These are phyloP conservation scores for Pichia sp. DNA, from an alignment of 1,139 yeast genomes.

Conservation along the genomic window DNA sequence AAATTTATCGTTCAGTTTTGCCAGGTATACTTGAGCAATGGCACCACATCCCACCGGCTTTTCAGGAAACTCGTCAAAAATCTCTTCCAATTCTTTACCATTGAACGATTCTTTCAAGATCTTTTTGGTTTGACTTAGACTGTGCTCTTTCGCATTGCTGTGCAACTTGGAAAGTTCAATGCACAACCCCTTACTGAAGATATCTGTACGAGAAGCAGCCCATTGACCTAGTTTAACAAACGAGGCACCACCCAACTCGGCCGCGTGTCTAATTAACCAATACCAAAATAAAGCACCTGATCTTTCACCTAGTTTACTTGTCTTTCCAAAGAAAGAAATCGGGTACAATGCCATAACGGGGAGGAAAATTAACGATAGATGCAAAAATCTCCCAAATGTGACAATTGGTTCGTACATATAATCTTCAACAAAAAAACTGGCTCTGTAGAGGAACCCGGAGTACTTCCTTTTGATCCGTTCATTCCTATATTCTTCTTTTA, in stretches of 20 bases:
- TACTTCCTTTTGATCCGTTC: constrained; percentile 21
- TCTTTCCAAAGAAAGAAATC: constrained; percentile 51
- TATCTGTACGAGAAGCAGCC: constrained; percentile 99
- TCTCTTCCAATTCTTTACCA: constrained; percentile 48
- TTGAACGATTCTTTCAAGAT: constrained; percentile 57
- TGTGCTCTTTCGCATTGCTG: constrained; percentile 75
- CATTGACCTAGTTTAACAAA: constrained; percentile 96
- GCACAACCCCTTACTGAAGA: constrained; percentile 76
- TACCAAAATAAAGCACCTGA: constrained; percentile 72
- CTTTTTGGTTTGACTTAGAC: constrained; percentile 49
- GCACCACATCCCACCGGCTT: constrained; percentile 93
- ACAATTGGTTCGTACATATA: constrained; percentile 59
- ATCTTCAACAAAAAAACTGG: constrained; percentile 40
- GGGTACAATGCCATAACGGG: constrained; percentile 69
- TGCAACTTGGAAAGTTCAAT: constrained; percentile 70
- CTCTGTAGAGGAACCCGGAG: constrained; percentile 27
- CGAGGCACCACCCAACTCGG: constrained; percentile 89
- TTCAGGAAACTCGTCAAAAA: constrained; percentile 72
- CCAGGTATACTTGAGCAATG: constrained; percentile 90
- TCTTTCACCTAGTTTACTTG: constrained; percentile 33
- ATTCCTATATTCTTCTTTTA: constrained; percentile 27
- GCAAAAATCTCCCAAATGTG: constrained; percentile 60
- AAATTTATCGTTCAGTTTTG: constrained; percentile 46
- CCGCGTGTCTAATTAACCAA: constrained; percentile 50
- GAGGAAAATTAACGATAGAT: constrained; percentile 54